Evolutionary conservation across 1,139 yeast species (phyloP).

Genomic region (Komagataea norvegica): DNA sequence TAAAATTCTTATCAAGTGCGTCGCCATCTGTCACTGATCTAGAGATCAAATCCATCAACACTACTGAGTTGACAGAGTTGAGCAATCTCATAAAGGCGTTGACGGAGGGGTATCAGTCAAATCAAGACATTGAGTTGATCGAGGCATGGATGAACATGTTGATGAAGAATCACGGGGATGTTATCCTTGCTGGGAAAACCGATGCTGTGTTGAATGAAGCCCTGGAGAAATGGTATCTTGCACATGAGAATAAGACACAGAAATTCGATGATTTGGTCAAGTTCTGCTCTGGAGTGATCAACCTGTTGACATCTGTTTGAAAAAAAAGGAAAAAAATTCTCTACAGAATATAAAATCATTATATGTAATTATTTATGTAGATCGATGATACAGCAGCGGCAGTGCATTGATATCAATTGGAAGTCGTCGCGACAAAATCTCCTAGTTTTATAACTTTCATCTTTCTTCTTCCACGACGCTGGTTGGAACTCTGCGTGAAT

Average conservation of each 20-base stretch:
- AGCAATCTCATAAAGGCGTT: constrained; percentile 62
- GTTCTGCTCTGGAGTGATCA: constrained; percentile 79
- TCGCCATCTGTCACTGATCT: constrained; percentile 80
- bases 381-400: too few relatives aligned
- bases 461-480: constrained; percentile 2
- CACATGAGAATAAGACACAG: constrained; percentile 40
- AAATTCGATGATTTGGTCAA: constrained; percentile 66
- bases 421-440: constrained; percentile 13
- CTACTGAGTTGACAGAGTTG: constrained; percentile 57
- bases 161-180: constrained; percentile 78
- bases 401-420: neutral
- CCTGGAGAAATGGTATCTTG: constrained; percentile 46
- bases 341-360: too few relatives aligned
- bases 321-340: too few relatives aligned
- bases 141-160: constrained; percentile 77
- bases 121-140: constrained; percentile 52
- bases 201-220: constrained; percentile 38
- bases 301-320: constrained; percentile 41
- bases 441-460: constrained; percentile 16
- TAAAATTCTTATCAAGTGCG: constrained; percentile 51
- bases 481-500: constrained; percentile 1
- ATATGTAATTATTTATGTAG: too few relatives aligned
- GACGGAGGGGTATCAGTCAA: constrained; percentile 50
- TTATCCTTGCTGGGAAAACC: constrained; percentile 46
- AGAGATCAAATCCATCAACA: constrained; percentile 75